These are phyloP conservation scores for Heterobasidion occidentale DNA, from an alignment of 1,284 basidiomycete genomes.

Conservation along the genomic window DNA sequence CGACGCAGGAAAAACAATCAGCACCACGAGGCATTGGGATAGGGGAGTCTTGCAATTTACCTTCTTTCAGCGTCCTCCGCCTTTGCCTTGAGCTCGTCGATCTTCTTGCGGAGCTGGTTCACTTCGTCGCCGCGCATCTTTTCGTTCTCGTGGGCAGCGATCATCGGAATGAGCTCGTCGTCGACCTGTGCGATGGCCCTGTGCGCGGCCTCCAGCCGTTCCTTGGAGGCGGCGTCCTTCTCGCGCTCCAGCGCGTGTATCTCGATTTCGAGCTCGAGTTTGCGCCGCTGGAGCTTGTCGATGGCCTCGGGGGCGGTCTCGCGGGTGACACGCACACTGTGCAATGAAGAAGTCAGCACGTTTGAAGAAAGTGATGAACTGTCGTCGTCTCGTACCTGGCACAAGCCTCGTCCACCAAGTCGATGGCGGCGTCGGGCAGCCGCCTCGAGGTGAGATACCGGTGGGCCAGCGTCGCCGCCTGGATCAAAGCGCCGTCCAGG, in stretches of 20 bases:
- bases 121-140: conserved; percentile 86
- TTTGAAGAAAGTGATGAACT: neutral
- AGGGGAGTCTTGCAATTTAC: neutral
- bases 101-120: conserved; percentile 70
- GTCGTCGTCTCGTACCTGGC: conserved; percentile 47
- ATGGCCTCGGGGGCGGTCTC: conserved; percentile 95
- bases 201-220: conserved; percentile 71
- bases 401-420: conserved; percentile 90
- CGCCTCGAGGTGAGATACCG: conserved; percentile 87
- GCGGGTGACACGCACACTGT: conserved; percentile 81
- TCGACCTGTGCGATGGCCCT: conserved; percentile 84
- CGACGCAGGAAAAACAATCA: neutral
- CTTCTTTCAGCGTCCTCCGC: conserved; percentile 91
- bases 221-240: conserved; percentile 88
- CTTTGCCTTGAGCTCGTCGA: conserved; percentile 91
- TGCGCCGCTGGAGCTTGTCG: conserved; percentile 88
- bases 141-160: conserved; percentile 86
- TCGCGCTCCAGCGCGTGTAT: conserved; percentile 93
- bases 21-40: neutral
- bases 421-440: conserved; percentile 88
- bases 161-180: conserved; percentile 85
- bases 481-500: conserved; percentile 83
- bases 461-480: conserved; percentile 88
- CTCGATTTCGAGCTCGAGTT: conserved; percentile 92
- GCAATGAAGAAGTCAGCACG: conserved; percentile 14